phyloP scores from a whole-genome alignment of 2,329 filamentous ascomycete species.

The Xylaria sp. region DNA sequence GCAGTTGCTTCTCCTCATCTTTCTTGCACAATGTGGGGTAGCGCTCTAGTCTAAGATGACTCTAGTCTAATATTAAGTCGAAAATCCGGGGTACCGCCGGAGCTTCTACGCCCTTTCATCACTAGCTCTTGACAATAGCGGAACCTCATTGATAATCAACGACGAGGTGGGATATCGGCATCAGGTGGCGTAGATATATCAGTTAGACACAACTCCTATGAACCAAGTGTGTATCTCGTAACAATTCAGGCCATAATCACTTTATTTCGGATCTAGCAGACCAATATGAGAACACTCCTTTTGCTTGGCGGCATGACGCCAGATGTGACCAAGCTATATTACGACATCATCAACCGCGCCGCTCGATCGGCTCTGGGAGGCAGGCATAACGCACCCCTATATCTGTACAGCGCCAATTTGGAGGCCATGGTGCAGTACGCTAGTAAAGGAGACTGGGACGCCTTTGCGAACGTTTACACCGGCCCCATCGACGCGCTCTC shows the following conservation, averaged over 20 bases:
- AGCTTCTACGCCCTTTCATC: not conserved
- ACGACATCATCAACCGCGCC: slow-evolving; percentile 24
- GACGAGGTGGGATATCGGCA: not conserved
- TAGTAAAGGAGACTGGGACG: not conserved
- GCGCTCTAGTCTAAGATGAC: not conserved
- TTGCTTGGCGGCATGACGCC: slow-evolving; percentile 31
- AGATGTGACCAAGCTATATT: slow-evolving; percentile 27
- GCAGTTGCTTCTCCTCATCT: not conserved
- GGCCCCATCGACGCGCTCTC: slow-evolving; percentile 16
- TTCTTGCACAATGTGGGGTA: not conserved
- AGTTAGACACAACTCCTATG: no score
- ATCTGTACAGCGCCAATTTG: slow-evolving; percentile 22
- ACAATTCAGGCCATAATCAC: not conserved
- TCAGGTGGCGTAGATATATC: not conserved
- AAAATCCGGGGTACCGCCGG: not conserved
- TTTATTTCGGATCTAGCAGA: not conserved
- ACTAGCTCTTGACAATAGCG: not conserved
- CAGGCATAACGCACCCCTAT: slow-evolving; percentile 18
- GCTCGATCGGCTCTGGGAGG: slow-evolving; percentile 17
- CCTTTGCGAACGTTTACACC: slow-evolving; percentile 8
- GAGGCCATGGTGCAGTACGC: slow-evolving; percentile 11
- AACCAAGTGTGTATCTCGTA: no score
- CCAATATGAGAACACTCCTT: slow-evolving; percentile 19
- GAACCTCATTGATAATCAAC: not conserved
- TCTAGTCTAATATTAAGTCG: not conserved